Evolutionary conservation across 495 filamentous ascomycete genomes (phyloP).

Genomic region (Terfezia boudieri): DNA sequence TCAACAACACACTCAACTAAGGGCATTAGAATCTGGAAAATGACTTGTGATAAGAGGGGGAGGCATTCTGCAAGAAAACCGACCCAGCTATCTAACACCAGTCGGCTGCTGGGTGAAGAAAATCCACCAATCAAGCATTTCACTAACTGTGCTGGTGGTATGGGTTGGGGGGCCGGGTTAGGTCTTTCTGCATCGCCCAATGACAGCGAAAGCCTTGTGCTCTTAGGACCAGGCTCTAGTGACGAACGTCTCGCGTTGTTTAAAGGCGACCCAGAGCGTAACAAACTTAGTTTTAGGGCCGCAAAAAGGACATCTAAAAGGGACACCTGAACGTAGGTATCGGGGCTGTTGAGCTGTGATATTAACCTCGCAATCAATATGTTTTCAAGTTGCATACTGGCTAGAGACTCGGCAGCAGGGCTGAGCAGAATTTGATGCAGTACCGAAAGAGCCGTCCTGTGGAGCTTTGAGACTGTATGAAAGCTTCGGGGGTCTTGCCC

Average conservation of each 20-base stretch:
- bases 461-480: conserved; percentile 32
- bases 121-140: conserved; percentile 69
- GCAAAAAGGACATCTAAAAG: conserved; percentile 54
- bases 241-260: conserved; percentile 18
- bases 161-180: conserved; percentile 20
- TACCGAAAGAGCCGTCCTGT: conserved; percentile 44
- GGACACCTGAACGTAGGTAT: conserved; percentile 47
- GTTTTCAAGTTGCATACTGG: conserved; percentile 47
- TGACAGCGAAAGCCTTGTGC: conserved; percentile 2
- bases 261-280: conserved; percentile 25
- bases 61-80: conserved; percentile 64
- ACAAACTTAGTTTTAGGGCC: conserved; percentile 41
- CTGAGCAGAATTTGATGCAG: conserved; percentile 56
- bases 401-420: conserved; percentile 40
- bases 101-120: conserved; percentile 46
- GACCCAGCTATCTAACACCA: conserved; percentile 77
- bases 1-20: conserved; percentile 72
- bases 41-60: conserved; percentile 54
- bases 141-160: conserved; percentile 50
- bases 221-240: conserved; percentile 11
- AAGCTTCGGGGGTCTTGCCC: conserved; percentile 19
- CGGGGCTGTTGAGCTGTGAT: conserved; percentile 35
- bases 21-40: conserved; percentile 76
- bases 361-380: conserved; percentile 47
- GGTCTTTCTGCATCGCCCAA: conserved; percentile 12